Evolutionary conservation across 768 basidiomycete genomes (phyloP).

Genomic region (Rhodotorula paludigena): DNA sequence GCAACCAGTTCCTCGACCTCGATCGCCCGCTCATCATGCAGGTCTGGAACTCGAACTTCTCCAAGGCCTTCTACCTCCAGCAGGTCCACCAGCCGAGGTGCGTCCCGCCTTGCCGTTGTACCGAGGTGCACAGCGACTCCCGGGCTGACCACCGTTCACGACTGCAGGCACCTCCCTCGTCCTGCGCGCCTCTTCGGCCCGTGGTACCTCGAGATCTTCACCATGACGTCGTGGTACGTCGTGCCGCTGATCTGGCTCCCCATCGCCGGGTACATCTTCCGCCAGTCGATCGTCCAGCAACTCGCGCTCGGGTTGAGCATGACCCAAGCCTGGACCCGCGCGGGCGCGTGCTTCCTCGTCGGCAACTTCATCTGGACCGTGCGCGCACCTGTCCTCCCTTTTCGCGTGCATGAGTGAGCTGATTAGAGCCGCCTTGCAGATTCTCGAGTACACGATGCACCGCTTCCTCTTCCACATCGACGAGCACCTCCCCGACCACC

Average conservation of each 20-base stretch:
- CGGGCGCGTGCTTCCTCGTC: constrained; percentile 64
- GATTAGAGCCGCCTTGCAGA: constrained; percentile 5
- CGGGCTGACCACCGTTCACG: neutral
- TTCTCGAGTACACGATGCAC: constrained; percentile 76
- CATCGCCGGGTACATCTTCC: constrained; percentile 70
- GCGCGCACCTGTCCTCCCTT: neutral
- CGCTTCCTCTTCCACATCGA: constrained; percentile 98
- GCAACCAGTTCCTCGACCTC: constrained; percentile 87
- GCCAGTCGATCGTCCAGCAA: constrained; percentile 70
- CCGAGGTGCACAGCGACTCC: neutral
- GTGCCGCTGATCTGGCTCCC: constrained; percentile 89
- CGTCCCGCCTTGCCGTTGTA: constrained; percentile 50
- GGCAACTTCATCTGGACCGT: constrained; percentile 93
- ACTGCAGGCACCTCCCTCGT: constrained; percentile 35
- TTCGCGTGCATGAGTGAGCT: neutral
- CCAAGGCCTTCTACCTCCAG: constrained; percentile 89
- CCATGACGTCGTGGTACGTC: constrained; percentile 86
- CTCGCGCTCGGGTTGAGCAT: constrained; percentile 49
- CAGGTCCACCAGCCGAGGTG: constrained; percentile 97
- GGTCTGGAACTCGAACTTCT: constrained; percentile 81
- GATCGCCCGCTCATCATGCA: constrained; percentile 69
- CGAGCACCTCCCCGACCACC: constrained; percentile 72
- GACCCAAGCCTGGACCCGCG: constrained; percentile 49
- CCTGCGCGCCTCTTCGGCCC: constrained; percentile 78
- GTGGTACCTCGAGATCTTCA: constrained; percentile 73